Evolutionary conservation across 1,139 yeast genomes (phyloP), one percentile per base, ranked within the genome.

Genomic region (Chernovozyma aurita): DNA sequence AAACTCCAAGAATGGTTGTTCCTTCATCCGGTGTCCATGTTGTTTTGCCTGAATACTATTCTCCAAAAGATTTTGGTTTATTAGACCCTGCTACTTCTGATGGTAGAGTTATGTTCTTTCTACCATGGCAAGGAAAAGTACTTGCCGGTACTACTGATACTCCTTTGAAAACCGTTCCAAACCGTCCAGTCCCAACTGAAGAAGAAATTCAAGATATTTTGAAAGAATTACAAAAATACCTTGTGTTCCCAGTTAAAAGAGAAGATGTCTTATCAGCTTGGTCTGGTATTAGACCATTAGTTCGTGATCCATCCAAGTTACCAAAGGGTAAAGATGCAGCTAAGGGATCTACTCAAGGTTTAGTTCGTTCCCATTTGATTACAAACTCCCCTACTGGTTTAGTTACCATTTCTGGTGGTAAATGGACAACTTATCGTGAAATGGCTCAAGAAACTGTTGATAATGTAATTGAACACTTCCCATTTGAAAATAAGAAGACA

Each of bases 121-220:
- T 90, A 61, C 97, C 97, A 51, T 90, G 97, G 97, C 97, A 88
- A 69, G 96, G 96, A 13, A 86, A 88, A 61, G 95, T 90, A 33
- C 74, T 90, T 52, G 96, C 96, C 42, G 97, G 97, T 59, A 90
- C 97, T 42, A 90, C 97, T 41, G 97, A 90, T 66, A 80, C 82
- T 43, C 86, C 88, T 34, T 64, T 82, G 61, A 77, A 76, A 48
- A 70, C 74, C 42, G 87, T 92, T 39, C 88, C 95, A 40, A 81
- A 73, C 46, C 81, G 81, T 63, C 97, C 97, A 36, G 71, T 78
- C 38, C 95, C 97, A 30, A 70, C 82, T 33, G 97, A 90, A 61
- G 86, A 82, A 46, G 97, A 90, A 57, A 88, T 90, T 47, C 80
- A 83, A 55, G 95, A 87, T 60, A 86, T 90, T 46, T 73, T 90